Base-by-base conservation (phyloP, 495 filamentous ascomycete species). In the Penicillium angulare region DNA sequence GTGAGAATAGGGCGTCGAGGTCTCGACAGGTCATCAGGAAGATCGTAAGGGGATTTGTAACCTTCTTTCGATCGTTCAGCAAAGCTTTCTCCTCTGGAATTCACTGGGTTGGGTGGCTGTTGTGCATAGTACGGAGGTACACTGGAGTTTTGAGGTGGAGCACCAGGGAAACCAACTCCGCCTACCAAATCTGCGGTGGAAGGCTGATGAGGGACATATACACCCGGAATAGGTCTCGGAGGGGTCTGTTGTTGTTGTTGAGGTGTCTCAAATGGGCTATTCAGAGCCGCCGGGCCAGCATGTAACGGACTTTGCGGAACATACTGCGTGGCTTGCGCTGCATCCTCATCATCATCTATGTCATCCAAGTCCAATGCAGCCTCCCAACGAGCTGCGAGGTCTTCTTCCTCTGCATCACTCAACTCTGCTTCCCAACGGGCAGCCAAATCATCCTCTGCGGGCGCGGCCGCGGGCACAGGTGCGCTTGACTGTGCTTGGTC, bases 1-100 rank as follows among this genome's bases (percentile, higher is more conserved):
- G 62, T 70, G 23, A 59, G 53, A 16, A 58, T 80, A 69, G 72
- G 82, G 83, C 64, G 72, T 68, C 81, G 79, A 23, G 86, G 86
- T 46, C 82, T 81, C 15, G 85, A 78, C 13, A 97, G 78, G 40
- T 96, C 92, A 69, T 95, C 89, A 2, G 93, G 93, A 3, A 98
- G 79, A 67, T 98, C 93, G 57, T 96, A 98, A 3, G 93, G 93
- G 20, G 91, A 96, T 24, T 83, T 79, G 63, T 97, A 98, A 8
- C 92, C 92, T 34, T 90, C 85, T 65, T 95, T 97, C 7, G 88
- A 72, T 55, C 91, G 92, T 61, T 90, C 86, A 5, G 81, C 88
- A 66, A 95, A 98, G 62, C 92, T 97, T 80, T 87, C 55, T 59
- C 78, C 61, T 66, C 68, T 62, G 59, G 59, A 52, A 55, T 74